These are phyloP conservation scores for Fusarium nanum DNA, from an alignment of 2,329 filamentous ascomycete species.

Conservation along the genomic window DNA sequence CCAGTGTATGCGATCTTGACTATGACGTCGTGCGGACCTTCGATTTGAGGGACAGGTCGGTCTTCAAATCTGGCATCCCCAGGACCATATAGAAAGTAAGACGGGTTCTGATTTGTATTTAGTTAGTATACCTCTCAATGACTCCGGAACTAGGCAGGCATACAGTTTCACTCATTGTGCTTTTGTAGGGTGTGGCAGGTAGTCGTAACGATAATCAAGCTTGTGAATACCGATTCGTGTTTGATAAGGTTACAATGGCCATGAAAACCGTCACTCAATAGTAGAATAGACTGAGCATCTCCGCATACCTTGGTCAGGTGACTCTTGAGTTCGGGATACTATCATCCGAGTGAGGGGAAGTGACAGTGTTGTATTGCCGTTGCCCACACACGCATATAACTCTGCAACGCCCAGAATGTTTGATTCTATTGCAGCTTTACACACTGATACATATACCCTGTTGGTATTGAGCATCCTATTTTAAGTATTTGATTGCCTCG, in stretches of 20 bases:
- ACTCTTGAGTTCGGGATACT: slow-evolving; percentile 12
- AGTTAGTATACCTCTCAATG: not conserved
- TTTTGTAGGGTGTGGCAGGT: not conserved
- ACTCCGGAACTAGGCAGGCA: not conserved
- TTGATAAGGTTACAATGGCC: not conserved
- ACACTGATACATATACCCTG: not conserved
- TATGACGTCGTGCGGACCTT: slow-evolving; percentile 44
- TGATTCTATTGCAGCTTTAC: not conserved
- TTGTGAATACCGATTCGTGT: not conserved
- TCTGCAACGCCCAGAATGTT: not conserved
- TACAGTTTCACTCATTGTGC: slow-evolving; percentile 13
- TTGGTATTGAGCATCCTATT: not conserved
- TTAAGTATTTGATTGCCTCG: rapidly evolving
- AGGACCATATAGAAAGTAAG: slow-evolving; percentile 42
- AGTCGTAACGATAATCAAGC: not conserved
- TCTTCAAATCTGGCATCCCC: slow-evolving; percentile 36
- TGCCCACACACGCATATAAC: not conserved
- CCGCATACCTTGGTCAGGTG: slow-evolving; percentile 11
- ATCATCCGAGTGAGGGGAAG: slow-evolving; percentile 28
- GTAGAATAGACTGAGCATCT: not conserved
- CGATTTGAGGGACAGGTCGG: slow-evolving; percentile 36
- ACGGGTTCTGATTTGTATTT: slow-evolving; percentile 16
- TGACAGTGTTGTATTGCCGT: not conserved
- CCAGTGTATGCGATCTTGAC: slow-evolving; percentile 43
- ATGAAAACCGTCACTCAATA: not conserved